phyloP scores from a whole-genome alignment of 1,284 basidiomycete species.

The Apiotrichum akiyoshidainum region DNA sequence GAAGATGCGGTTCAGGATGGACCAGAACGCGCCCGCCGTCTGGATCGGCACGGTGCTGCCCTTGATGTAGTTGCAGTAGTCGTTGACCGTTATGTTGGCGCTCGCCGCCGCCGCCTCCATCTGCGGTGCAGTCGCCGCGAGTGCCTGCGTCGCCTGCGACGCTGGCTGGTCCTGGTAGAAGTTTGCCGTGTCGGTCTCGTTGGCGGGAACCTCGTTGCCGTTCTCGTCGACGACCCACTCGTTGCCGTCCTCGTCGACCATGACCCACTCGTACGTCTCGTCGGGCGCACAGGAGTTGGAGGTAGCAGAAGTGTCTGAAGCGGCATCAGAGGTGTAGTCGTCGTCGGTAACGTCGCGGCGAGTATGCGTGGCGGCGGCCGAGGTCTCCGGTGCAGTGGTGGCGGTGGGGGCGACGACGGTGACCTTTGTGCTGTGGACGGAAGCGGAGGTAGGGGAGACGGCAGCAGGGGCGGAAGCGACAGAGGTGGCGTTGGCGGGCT shows the following conservation, averaged over 20 bases:
- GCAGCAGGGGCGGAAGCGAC: not conserved
- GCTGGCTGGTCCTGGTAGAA: too few relatives aligned
- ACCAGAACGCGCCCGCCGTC: constrained; percentile 80
- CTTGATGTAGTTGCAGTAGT: constrained; percentile 66
- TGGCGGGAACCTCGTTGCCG: not conserved
- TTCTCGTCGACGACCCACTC: too few relatives aligned
- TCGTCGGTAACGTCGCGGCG: not conserved
- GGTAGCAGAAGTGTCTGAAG: not conserved
- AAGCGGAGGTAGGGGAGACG: not conserved
- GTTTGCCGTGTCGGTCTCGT: not conserved
- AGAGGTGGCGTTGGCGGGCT: not conserved
- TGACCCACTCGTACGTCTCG: not conserved
- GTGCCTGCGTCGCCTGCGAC: not conserved
- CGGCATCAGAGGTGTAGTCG: not conserved
- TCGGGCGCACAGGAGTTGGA: not conserved
- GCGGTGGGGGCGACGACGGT: not conserved
- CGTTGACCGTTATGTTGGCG: not conserved
- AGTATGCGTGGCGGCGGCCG: not conserved
- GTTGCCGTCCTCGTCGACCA: not conserved
- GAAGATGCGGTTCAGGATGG: constrained; percentile 73
- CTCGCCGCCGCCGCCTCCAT: not conserved
- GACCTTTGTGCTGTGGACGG: not conserved
- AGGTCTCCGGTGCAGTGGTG: not conserved
- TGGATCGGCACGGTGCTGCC: constrained; percentile 73
- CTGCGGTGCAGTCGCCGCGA: not conserved